Conservation (phyloP, 768 basidiomycete genomes). For the Tulasnella sp. region DNA sequence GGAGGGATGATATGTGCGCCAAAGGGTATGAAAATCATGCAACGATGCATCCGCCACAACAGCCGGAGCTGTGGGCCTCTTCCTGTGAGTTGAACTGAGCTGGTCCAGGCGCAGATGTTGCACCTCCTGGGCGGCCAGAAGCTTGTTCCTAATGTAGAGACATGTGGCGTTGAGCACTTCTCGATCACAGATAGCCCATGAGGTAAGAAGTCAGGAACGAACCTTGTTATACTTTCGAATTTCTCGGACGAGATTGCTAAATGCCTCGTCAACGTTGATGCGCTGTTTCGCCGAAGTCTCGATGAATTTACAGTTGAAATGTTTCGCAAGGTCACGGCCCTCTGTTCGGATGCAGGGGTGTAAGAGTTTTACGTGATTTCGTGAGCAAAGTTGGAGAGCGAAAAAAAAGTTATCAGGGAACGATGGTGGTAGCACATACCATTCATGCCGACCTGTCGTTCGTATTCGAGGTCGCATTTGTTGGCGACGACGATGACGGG, state of each 20-base stretch:
- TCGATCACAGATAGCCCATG: no score
- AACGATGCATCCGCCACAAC: conserved; percentile 28
- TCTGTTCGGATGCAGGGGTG: conserved; percentile 36
- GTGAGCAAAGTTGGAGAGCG: background rate
- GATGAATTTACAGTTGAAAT: conserved; percentile 87
- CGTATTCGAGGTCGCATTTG: conserved; percentile 31
- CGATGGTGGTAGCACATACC: conserved; percentile 24
- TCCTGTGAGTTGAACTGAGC: conserved; percentile 15
- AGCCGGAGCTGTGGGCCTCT: conserved; percentile 25
- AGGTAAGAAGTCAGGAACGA: background rate
- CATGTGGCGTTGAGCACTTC: background rate
- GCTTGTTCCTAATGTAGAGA: conserved; percentile 11
- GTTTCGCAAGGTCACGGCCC: conserved; percentile 93
- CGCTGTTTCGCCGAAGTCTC: conserved; percentile 95
- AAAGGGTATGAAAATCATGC: no score
- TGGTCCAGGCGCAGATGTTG: conserved; percentile 3
- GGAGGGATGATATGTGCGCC: no score
- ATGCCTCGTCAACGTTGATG: conserved; percentile 94
- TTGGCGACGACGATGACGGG: conserved; percentile 36
- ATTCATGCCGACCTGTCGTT: conserved; percentile 28
- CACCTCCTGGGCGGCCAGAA: conserved; percentile 10
- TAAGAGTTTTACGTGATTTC: background rate
- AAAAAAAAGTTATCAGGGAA: background rate
- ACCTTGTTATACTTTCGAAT: conserved; percentile 93
- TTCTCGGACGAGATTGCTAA: conserved; percentile 83